These are phyloP conservation scores for Chlamydomonas asymmetrica DNA, from an alignment of 139 green algal species.

Conservation along the genomic window DNA sequence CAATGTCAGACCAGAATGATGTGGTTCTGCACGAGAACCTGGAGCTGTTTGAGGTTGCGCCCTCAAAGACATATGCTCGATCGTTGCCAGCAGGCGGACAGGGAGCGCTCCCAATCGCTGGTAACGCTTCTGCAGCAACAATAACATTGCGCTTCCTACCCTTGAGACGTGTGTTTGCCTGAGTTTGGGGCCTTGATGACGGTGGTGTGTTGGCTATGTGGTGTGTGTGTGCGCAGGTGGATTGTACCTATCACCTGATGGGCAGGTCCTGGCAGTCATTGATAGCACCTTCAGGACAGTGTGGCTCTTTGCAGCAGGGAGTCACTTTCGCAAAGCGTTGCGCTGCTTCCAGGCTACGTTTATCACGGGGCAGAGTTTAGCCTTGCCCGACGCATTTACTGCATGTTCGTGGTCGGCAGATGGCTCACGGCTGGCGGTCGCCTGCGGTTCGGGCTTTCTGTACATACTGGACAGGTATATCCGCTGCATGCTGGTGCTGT, in stretches of 20 bases:
- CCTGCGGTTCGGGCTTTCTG: conserved; percentile 1
- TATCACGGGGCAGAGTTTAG: not conserved
- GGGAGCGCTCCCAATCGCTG: too few relatives aligned
- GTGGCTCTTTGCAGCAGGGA: not conserved
- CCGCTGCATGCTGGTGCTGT: not conserved
- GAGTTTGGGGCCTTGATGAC: not conserved
- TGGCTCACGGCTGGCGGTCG: conserved; percentile 7
- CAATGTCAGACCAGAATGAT: too few relatives aligned
- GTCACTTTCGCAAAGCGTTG: not conserved
- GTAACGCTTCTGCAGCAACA: too few relatives aligned
- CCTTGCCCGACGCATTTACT: not conserved
- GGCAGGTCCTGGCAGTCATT: conserved; percentile 1
- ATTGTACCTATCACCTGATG: conserved; percentile 8
- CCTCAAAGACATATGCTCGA: too few relatives aligned
- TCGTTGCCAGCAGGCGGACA: too few relatives aligned
- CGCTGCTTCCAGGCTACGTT: conserved; percentile 12
- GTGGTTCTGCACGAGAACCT: too few relatives aligned
- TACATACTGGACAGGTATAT: conserved; percentile 26
- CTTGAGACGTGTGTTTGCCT: too few relatives aligned
- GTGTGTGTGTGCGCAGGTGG: conserved; percentile 4
- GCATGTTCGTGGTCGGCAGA: conserved; percentile 1
- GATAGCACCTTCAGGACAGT: not conserved
- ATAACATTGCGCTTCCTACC: too few relatives aligned
- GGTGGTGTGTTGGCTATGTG: not conserved
- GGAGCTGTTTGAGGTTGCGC: too few relatives aligned